phyloP scores from a whole-genome alignment of 2,329 filamentous ascomycete species.

The Pyrenophora tritici-repentis region DNA sequence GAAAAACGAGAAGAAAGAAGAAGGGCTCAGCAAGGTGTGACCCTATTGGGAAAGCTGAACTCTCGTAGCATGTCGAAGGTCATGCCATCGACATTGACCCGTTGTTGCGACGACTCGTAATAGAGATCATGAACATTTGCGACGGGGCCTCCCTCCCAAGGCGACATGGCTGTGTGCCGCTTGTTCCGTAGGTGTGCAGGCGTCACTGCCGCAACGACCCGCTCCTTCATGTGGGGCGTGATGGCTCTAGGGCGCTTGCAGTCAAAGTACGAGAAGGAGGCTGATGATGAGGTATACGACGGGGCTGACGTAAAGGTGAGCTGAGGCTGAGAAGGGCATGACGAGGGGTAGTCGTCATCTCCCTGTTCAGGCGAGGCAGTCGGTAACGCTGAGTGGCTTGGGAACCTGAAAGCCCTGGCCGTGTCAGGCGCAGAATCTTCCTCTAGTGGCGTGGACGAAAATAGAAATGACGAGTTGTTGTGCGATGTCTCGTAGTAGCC shows the following conservation, averaged over 20 bases:
- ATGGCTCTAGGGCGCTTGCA: slow-evolving; percentile 33
- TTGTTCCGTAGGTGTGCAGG: slow-evolving; percentile 27
- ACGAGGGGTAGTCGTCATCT: slow-evolving; percentile 31
- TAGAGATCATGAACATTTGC: slow-evolving; percentile 39
- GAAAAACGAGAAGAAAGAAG: slow-evolving; percentile 13
- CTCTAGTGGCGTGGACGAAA: slow-evolving; percentile 37
- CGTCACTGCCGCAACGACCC: slow-evolving; percentile 40
- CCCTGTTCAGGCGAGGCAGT: slow-evolving; percentile 18
- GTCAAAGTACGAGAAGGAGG: slow-evolving; percentile 41
- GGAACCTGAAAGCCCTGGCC: slow-evolving; percentile 30
- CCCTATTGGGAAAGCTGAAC: slow-evolving; percentile 28
- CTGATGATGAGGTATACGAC: slow-evolving; percentile 32
- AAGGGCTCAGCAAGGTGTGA: slow-evolving; percentile 32
- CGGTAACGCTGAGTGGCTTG: slow-evolving; percentile 19
- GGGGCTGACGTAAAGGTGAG: slow-evolving; percentile 41
- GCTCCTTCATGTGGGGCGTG: slow-evolving; percentile 30
- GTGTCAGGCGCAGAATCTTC: slow-evolving; percentile 26
- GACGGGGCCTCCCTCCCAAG: slow-evolving; percentile 39
- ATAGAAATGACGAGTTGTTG: slow-evolving; percentile 36
- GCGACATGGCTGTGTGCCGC: slow-evolving; percentile 37
- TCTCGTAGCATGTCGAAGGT: slow-evolving; percentile 44
- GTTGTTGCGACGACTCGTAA: slow-evolving; percentile 40
- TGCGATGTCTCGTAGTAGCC: slow-evolving; percentile 36
- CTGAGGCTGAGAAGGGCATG: slow-evolving; percentile 32
- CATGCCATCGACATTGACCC: slow-evolving; percentile 43